Evolutionary conservation across 106 monocot species (phyloP).

Genomic region (Phalaenopsis equestris): DNA sequence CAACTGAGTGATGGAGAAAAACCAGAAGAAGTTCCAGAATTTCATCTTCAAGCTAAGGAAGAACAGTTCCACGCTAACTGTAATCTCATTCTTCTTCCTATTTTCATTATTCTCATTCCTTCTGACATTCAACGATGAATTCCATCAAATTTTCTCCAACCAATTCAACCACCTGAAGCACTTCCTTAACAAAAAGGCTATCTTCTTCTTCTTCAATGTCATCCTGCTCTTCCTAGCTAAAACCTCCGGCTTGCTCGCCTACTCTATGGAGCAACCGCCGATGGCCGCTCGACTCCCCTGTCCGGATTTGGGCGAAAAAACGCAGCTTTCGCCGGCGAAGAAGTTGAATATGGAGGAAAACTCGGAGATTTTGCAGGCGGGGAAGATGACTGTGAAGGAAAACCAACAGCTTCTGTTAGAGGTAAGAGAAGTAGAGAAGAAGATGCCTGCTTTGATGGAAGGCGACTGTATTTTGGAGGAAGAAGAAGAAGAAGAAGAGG

Average conservation of each 20-base stretch:
- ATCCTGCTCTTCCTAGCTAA: constrained; percentile 46
- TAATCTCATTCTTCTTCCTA: constrained; percentile 1
- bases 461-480: not conserved
- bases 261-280: not conserved
- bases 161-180: not conserved
- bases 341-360: constrained; percentile 3
- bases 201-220: constrained; percentile 46
- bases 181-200: constrained; percentile 20
- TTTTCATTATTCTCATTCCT: constrained; percentile 11
- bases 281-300: not conserved
- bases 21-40: not conserved
- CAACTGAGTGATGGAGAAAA: not conserved
- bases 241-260: constrained; percentile 33
- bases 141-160: not conserved
- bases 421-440: not conserved
- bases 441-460: not conserved
- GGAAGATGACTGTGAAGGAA: not conserved
- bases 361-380: constrained; percentile 4
- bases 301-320: not conserved
- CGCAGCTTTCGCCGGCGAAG: not conserved
- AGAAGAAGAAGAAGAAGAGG: not conserved
- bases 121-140: not conserved
- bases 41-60: not conserved
- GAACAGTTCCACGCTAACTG: not conserved
- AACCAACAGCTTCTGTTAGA: not conserved